A percentile compares a stretch with the other conserved stretches of the same genome.
phyloP scores from a whole-genome alignment of 116 monocot genomes.

The Cymodocea nodosa region DNA sequence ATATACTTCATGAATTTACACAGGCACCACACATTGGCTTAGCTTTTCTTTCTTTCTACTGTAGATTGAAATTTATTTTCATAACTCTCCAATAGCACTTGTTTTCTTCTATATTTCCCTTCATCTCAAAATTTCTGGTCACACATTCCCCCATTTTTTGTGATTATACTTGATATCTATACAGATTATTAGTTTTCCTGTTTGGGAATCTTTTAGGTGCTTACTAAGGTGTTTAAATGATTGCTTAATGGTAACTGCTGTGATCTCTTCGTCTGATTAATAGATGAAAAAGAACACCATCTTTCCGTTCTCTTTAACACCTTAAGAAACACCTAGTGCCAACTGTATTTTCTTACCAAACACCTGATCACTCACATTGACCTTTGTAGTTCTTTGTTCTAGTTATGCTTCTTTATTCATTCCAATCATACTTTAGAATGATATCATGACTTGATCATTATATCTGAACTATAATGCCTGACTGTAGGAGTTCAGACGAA shows the following conservation, averaged over 20 bases:
- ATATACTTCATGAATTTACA: conserved; percentile 91
- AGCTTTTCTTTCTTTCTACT: not conserved
- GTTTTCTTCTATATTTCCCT: not conserved
- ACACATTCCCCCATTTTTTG: not conserved
- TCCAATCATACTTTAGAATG: not conserved
- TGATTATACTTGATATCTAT: not conserved
- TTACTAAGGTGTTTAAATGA: too few species aligned
- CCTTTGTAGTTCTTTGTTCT: too few species aligned
- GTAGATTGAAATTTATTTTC: not conserved
- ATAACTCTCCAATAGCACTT: not conserved
- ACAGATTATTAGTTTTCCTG: too few species aligned
- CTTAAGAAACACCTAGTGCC: too few species aligned
- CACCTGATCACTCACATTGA: too few species aligned
- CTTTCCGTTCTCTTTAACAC: too few species aligned
- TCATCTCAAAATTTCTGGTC: not conserved
- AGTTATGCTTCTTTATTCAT: too few species aligned
- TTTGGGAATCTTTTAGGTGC: too few species aligned
- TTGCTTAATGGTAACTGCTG: too few species aligned
- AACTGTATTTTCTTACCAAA: too few species aligned
- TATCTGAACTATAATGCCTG: not conserved
- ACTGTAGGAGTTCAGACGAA: conserved; percentile 52
- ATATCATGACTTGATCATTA: not conserved
- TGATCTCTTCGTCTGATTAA: too few species aligned
- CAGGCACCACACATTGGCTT: conserved; percentile 32
- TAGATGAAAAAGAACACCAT: too few species aligned